Conservation (phyloP, 495 filamentous ascomycete species). For the Hypomontagnella monticulosa region DNA sequence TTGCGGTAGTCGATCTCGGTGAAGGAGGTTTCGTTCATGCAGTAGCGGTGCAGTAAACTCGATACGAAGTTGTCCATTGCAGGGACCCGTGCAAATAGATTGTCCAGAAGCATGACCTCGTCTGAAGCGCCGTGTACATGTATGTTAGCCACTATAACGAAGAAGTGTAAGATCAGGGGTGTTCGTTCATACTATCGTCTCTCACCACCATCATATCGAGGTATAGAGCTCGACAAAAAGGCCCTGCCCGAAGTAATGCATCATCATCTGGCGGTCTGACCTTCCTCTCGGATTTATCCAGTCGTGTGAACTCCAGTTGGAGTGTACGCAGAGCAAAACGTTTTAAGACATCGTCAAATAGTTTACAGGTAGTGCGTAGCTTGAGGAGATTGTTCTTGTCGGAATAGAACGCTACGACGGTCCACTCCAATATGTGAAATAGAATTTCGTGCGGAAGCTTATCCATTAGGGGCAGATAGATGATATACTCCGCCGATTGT, state of each 20-base stretch:
- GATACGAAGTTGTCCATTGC: slow-evolving; percentile 26
- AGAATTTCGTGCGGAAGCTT: slow-evolving; percentile 30
- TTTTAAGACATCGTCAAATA: slow-evolving; percentile 41
- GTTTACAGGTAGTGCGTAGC: slow-evolving; percentile 39
- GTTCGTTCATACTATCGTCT: slow-evolving; percentile 33
- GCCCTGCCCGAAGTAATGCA: slow-evolving; percentile 35
- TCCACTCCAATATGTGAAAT: slow-evolving; percentile 26
- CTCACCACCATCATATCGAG: slow-evolving; percentile 45
- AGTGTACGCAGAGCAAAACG: slow-evolving; percentile 35
- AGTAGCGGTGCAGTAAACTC: slow-evolving; percentile 27
- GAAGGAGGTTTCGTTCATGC: slow-evolving; percentile 42
- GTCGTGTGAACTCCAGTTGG: slow-evolving; percentile 44
- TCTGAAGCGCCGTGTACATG: slow-evolving; percentile 3
- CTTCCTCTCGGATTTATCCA: slow-evolving; percentile 21
- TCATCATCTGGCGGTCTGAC: slow-evolving; percentile 16
- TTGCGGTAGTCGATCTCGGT: slow-evolving; percentile 40
- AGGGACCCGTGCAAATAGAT: slow-evolving; percentile 28
- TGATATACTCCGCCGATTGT: background rate
- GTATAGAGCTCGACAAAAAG: slow-evolving; percentile 34
- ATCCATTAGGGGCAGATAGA: slow-evolving; percentile 6
- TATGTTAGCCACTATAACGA: slow-evolving; percentile 4
- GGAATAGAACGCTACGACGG: slow-evolving; percentile 13
- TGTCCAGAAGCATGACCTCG: slow-evolving; percentile 27
- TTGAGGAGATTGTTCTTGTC: slow-evolving; percentile 35
- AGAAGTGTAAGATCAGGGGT: background rate